These are phyloP conservation scores for Pichia cabralensis DNA, from an alignment of 805 yeast genomes.

Conservation along the genomic window DNA sequence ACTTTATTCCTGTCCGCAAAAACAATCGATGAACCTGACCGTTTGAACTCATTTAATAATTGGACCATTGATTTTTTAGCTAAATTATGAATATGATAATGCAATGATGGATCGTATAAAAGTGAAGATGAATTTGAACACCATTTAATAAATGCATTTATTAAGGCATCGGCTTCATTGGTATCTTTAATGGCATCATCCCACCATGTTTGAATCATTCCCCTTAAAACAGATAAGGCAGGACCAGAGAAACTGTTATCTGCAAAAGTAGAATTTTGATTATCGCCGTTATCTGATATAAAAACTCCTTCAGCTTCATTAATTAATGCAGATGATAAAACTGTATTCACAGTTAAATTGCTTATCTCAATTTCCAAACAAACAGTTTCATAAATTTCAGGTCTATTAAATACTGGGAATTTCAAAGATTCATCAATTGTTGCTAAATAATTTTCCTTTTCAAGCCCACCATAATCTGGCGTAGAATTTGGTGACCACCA, in stretches of 20 bases:
- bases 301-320: slow-evolving; percentile 86
- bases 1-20: slow-evolving; percentile 74
- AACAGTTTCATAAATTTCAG: slow-evolving; percentile 73
- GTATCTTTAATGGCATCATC: slow-evolving; percentile 63
- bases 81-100: slow-evolving; percentile 80
- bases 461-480: slow-evolving; percentile 80
- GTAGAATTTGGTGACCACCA: slow-evolving; percentile 88
- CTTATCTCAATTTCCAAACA: slow-evolving; percentile 69
- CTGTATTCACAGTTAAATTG: slow-evolving; percentile 77
- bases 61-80: slow-evolving; percentile 77
- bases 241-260: slow-evolving; percentile 76
- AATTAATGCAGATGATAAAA: slow-evolving; percentile 72
- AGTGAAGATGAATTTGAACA: slow-evolving; percentile 65
- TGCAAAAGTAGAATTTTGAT: slow-evolving; percentile 39
- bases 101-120: slow-evolving; percentile 68
- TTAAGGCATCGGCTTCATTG: slow-evolving; percentile 69
- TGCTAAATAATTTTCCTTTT: slow-evolving; percentile 42
- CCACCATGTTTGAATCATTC: slow-evolving; percentile 87
- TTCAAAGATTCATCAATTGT: slow-evolving; percentile 44
- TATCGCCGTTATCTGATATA: slow-evolving; percentile 38
- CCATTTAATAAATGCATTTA: slow-evolving; percentile 79
- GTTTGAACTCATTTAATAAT: slow-evolving; percentile 65
- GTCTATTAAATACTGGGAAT: slow-evolving; percentile 62
- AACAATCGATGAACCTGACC: slow-evolving; percentile 70
- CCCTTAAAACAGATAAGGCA: slow-evolving; percentile 60